Evolutionary conservation across 257 asterid species (phyloP), one percentile per base, ranked within the genome.

Genomic region (Ajuga chamaepitys): DNA sequence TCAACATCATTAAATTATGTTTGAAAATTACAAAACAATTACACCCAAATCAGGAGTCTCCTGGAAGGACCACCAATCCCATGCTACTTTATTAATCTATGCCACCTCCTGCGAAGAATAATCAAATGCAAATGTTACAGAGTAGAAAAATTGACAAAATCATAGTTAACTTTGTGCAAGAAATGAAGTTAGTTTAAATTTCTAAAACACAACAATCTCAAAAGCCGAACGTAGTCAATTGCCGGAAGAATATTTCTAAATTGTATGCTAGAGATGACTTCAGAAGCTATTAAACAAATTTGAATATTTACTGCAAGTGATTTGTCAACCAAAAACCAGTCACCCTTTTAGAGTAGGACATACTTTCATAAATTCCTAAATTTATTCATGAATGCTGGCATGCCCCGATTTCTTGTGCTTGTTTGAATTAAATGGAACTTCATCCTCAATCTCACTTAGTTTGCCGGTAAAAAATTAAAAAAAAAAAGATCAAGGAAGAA

Each of bases 41-140:
- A 66, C 9, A 9, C 24, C 40, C 41, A 11, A 65, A 38, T 41
- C 57, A 22, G 17, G 35, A 46, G 35, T 48, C 37, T 53, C 74
- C 34, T 25, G 58, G 32, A 41, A 55, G 25, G 28, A 40, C 26
- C 40, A 6, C 40, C 68, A 59, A 53, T 40, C 66, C 42, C 22
- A 13, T 22, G 50, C 56, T 18, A 24, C 64, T 72, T 40, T 62
- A 73, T 66, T 44, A 32, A 59, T 28, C 35, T n/a, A 66, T 51
- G 25, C 7, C 2, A 40, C 8, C 21, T 12, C 66, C 75, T 71
- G 70, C 50, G 58, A 52, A 67, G 34, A 64, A 52, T 9, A 35
- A 45, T 16, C n/a, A 20, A 66, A 14, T n/a, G 44, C 66, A 52
- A 37, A 48, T 51, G 42, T 32, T 61, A 70, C 24, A 53, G 16